Evolutionary conservation across 345 rosid species (phyloP).

Genomic region (Erucastrum elatum): DNA sequence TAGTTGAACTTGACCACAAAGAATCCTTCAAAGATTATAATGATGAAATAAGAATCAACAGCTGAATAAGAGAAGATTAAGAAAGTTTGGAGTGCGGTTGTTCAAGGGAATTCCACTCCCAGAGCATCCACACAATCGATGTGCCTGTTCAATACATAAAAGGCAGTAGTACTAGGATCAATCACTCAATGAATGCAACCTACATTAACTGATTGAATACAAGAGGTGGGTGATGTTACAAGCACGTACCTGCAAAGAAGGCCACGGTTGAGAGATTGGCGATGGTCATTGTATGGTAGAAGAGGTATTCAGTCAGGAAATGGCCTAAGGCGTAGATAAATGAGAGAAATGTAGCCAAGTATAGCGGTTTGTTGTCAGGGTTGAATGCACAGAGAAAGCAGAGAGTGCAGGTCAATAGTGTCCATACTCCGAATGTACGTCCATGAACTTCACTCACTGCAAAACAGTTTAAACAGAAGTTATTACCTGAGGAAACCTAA

Average conservation of each 20-base stretch:
- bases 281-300: constrained; percentile 78
- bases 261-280: constrained; percentile 72
- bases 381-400: constrained; percentile 93
- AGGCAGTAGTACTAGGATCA: neutral
- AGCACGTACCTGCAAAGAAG: constrained; percentile 74
- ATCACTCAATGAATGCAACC: neutral
- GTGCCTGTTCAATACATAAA: constrained; percentile 49
- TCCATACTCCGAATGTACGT: constrained; percentile 96
- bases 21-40: neutral
- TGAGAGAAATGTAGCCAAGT: constrained; percentile 77
- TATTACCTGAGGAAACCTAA: neutral
- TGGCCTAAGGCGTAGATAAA: constrained; percentile 85
- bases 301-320: constrained; percentile 76
- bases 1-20: neutral
- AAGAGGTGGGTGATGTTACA: constrained; percentile 14
- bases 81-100: constrained; percentile 36
- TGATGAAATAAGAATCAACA: neutral
- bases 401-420: constrained; percentile 89
- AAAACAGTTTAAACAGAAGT: too few species aligned
- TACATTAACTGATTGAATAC: neutral
- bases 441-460: constrained; percentile 98
- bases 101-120: constrained; percentile 72
- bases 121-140: constrained; percentile 85
- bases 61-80: constrained; percentile 22
- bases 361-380: constrained; percentile 75